Base-by-base conservation (phyloP, 2,329 filamentous ascomycete species). In the Colletotrichum chlorophyti region DNA sequence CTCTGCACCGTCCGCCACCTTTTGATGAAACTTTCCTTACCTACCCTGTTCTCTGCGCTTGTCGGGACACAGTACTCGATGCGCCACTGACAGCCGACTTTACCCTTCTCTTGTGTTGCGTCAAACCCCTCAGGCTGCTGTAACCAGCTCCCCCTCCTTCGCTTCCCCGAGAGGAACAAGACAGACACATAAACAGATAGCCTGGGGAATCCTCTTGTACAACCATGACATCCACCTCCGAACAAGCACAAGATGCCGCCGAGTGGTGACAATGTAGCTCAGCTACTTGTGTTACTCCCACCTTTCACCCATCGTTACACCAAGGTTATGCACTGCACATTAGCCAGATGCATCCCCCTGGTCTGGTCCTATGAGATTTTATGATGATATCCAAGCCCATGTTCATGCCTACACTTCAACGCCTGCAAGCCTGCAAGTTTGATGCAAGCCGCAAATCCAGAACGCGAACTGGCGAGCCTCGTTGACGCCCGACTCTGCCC, bases 191-290 rank as follows among this genome's bases (percentile, higher is more conserved):
- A n/a, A 34, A 19, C 12, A 27, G 31, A 29, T 29, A 35, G 9
- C 10, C 26, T 15, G 24, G 24, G 29, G 29, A 21, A 17, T 9
- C 12, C 10, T 50, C 17, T 32, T 45, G 46, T 57, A 32, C 32
- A 19, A 52, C 53, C 14, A 51, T 37, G 46, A 31, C 7, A 45
- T 45, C 10, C 37, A 43, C 38, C 31, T 38, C 46, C 24, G 17
- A 38, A 51, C 19, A 38, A 57, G 53, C 46, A 38, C 29, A 29
- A 51, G 35, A n/a, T 35, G 53, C 38, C 51, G 53, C 37, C 24
- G 24, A 43, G n/a, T n/a, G n/a, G 27, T 45, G 34, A 35, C 27
- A 32, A 37, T 19, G 21, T 41, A 57, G 19, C 32, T 27, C 41
- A 47, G 21, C n/a, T 31, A 24, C 17, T 24, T 19, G 15, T 35